These are phyloP conservation scores for Ophioceras dolichostomum DNA, from an alignment of 2,329 filamentous ascomycete genomes.

Conservation along the genomic window DNA sequence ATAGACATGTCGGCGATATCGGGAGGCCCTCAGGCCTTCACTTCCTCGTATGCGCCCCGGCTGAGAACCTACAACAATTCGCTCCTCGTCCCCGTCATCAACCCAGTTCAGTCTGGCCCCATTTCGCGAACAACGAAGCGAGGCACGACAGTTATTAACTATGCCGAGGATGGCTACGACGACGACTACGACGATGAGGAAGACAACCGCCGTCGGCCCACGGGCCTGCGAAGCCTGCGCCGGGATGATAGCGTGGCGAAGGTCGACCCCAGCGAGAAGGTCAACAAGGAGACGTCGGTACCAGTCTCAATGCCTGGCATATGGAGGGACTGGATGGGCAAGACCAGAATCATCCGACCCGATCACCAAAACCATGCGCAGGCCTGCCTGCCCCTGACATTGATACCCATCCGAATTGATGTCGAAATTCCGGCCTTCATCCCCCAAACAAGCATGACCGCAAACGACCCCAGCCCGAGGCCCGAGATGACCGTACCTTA, in stretches of 20 bases:
- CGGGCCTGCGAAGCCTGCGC: conserved; percentile 71
- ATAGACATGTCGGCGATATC: too few relatives aligned
- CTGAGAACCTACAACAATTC: conserved; percentile 86
- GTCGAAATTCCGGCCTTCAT: conserved; percentile 75
- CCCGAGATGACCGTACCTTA: conserved; percentile 75
- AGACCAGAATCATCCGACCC: conserved; percentile 42
- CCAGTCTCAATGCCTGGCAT: conserved; percentile 83
- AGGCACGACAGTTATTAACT: conserved; percentile 93
- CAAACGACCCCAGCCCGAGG: conserved; percentile 55
- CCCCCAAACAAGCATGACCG: conserved; percentile 50
- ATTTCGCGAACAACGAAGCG: conserved; percentile 85
- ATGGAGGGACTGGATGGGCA: conserved; percentile 93
- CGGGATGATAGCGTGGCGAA: conserved; percentile 57
- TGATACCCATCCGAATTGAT: conserved; percentile 94
- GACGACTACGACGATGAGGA: conserved; percentile 64
- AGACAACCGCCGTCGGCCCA: conserved; percentile 64
- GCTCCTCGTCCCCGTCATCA: conserved; percentile 73
- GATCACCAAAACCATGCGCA: conserved; percentile 51
- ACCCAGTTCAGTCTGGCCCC: conserved; percentile 52
- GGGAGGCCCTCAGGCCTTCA: conserved; percentile 67
- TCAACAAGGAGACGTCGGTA: conserved; percentile 67
- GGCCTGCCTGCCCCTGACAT: conserved; percentile 69
- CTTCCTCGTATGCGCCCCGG: conserved; percentile 84
- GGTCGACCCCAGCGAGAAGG: conserved; percentile 57
- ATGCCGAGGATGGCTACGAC: conserved; percentile 91